Percentiles rank a stretch among this genome's conserved stretches.
Evolutionary conservation across 768 basidiomycete species (phyloP).

Genomic region (Auriculariales sp.): DNA sequence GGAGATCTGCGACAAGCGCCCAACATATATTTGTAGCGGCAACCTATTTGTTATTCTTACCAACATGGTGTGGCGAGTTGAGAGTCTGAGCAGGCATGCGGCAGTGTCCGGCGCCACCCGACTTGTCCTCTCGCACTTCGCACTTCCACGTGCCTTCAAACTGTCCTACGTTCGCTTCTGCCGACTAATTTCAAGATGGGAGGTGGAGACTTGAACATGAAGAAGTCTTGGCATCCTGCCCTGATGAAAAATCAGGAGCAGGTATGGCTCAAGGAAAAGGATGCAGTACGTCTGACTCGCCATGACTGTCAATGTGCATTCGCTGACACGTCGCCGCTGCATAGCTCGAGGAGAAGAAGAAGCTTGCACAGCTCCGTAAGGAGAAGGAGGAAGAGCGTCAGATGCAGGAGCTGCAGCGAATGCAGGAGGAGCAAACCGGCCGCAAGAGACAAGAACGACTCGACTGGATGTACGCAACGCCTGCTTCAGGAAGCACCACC

Average conservation of each 20-base stretch:
- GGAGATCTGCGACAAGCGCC: too few species aligned
- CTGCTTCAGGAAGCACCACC: slow-evolving; percentile 74
- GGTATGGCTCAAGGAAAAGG: slow-evolving; percentile 98
- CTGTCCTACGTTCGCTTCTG: too few species aligned
- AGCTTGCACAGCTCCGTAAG: slow-evolving; percentile 89
- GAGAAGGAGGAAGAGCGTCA: slow-evolving; percentile 97
- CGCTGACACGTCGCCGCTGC: slow-evolving; percentile 8
- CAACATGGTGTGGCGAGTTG: too few species aligned
- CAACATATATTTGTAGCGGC: too few species aligned
- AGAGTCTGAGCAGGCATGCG: too few species aligned
- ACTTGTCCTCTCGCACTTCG: too few species aligned
- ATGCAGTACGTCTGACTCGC: slow-evolving; percentile 47
- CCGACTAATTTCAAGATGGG: slow-evolving; percentile 98
- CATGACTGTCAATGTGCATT: background rate
- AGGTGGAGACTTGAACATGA: slow-evolving; percentile 98
- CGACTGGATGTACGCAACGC: slow-evolving; percentile 99
- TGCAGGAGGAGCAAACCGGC: slow-evolving; percentile 92
- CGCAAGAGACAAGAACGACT: slow-evolving; percentile 87
- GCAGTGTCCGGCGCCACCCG: too few species aligned
- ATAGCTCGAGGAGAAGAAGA: slow-evolving; percentile 97
- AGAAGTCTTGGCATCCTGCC: slow-evolving; percentile 98
- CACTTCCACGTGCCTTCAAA: too few species aligned
- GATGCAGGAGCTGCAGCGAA: slow-evolving; percentile 84
- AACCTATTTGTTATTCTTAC: too few species aligned
- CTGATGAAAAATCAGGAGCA: slow-evolving; percentile 96